Percentiles rank a stretch among this genome's conserved stretches.
These are phyloP conservation scores for Pueraria montana DNA, from an alignment of 306 rosid species.

Conservation along the genomic window DNA sequence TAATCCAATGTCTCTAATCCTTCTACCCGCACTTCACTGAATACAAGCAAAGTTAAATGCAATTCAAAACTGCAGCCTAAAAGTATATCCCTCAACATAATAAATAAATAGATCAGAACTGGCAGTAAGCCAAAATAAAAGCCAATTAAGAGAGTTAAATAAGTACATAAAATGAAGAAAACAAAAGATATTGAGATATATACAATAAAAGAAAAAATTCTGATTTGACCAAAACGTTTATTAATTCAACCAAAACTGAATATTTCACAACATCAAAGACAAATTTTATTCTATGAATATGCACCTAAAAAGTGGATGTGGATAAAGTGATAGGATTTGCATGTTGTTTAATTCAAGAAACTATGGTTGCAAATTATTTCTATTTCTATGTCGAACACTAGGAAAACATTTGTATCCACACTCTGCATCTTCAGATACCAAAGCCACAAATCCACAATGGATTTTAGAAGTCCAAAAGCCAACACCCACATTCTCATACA, in stretches of 20 bases:
- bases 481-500: background rate
- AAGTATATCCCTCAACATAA: slow-evolving; percentile 12
- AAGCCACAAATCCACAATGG: background rate
- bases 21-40: slow-evolving; percentile 92
- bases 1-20: slow-evolving; percentile 87
- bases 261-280: slow-evolving; percentile 1
- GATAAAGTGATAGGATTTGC: slow-evolving; percentile 19
- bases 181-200: slow-evolving; percentile 7
- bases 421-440: slow-evolving; percentile 18
- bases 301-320: background rate
- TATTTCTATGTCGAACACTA: background rate
- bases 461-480: slow-evolving; percentile 30
- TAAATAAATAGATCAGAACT: slow-evolving; percentile 1
- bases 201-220: background rate
- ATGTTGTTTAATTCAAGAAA: slow-evolving; percentile 1
- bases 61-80: slow-evolving; percentile 11
- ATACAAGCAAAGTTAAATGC: slow-evolving; percentile 50
- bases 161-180: slow-evolving; percentile 9
- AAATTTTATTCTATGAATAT: background rate
- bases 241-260: slow-evolving; percentile 26
- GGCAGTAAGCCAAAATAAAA: slow-evolving; percentile 1
- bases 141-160: background rate
- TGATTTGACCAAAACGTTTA: slow-evolving; percentile 24
- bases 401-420: background rate
- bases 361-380: slow-evolving; percentile 24